Conservation (phyloP, 805 yeast genomes). For the Cyberlindnera xylosilytica region DNA sequence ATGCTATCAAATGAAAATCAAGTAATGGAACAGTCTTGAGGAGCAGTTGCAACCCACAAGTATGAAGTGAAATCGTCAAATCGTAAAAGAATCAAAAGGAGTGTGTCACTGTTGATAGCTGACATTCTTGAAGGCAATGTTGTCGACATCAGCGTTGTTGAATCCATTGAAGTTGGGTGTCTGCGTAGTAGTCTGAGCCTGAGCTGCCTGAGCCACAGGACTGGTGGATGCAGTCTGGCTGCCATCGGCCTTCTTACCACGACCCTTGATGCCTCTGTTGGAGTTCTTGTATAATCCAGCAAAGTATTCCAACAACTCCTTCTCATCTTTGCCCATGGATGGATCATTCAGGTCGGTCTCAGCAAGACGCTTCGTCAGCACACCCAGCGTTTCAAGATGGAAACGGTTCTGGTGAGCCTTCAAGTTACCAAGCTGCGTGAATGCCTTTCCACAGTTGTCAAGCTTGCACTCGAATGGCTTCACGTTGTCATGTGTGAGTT, state of each 20-base stretch:
- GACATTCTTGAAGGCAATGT: slow-evolving; percentile 27
- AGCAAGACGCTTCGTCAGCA: slow-evolving; percentile 64
- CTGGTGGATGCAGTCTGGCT: slow-evolving; percentile 1
- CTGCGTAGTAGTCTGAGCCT: too few relatives aligned
- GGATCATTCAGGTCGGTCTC: slow-evolving; percentile 50
- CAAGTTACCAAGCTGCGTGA: slow-evolving; percentile 89
- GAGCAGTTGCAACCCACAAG: too few relatives aligned
- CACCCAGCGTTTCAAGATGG: slow-evolving; percentile 68
- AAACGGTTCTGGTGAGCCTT: slow-evolving; percentile 93
- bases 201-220: slow-evolving; percentile 1
- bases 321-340: slow-evolving; percentile 58
- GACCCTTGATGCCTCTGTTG: slow-evolving; percentile 87
- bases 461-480: slow-evolving; percentile 79
- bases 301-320: slow-evolving; percentile 71
- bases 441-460: slow-evolving; percentile 78
- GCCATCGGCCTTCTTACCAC: slow-evolving; percentile 55
- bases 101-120: slow-evolving; percentile 18
- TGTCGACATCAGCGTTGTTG: slow-evolving; percentile 5
- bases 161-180: slow-evolving; percentile 1
- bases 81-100: background rate
- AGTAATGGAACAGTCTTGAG: too few relatives aligned
- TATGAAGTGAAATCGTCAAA: slow-evolving; percentile 1
- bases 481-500: slow-evolving; percentile 72
- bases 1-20: too few relatives aligned
- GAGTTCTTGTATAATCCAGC: slow-evolving; percentile 81